phyloP scores from a whole-genome alignment of 495 filamentous ascomycete species.

The Geoglossum glabrum region DNA sequence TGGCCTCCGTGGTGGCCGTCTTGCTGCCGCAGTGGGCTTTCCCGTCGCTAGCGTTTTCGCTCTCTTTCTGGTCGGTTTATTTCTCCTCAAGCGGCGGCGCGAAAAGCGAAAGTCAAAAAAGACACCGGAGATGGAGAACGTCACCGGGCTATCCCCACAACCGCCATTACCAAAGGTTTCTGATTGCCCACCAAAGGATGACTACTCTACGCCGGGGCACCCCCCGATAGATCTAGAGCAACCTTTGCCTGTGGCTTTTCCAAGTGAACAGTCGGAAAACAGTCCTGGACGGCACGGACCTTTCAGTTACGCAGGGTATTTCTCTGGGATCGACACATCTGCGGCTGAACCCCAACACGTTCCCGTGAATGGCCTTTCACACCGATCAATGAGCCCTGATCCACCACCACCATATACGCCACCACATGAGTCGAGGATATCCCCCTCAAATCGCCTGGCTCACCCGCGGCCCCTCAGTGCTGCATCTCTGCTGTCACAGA shows the following conservation, averaged over 20 bases:
- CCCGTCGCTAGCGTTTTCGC: not conserved
- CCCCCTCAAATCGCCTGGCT: not conserved
- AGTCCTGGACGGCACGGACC: not conserved
- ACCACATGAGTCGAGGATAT: not conserved
- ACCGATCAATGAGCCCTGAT: not conserved
- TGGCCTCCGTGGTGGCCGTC: not conserved
- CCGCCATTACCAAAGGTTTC: not conserved
- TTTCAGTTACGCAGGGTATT: not conserved
- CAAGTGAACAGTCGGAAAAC: not conserved
- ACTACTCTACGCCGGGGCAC: not conserved
- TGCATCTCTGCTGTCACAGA: not conserved
- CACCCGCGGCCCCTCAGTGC: not conserved
- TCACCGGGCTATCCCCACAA: not conserved
- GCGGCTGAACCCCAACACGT: not conserved
- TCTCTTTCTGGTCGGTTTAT: not conserved
- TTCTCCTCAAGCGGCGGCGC: not conserved
- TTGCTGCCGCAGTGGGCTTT: not conserved
- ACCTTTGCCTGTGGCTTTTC: not conserved
- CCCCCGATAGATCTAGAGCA: not conserved
- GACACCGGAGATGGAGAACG: not conserved
- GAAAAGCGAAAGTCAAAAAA: not conserved
- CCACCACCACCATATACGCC: constrained; percentile 4
- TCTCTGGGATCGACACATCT: constrained; percentile 1
- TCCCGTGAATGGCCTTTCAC: not conserved
- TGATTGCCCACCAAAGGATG: not conserved